Evolutionary conservation across 148 eudicot species (phyloP), one percentile per base, ranked within the genome.

Genomic region (Rhododendron ovatum): DNA sequence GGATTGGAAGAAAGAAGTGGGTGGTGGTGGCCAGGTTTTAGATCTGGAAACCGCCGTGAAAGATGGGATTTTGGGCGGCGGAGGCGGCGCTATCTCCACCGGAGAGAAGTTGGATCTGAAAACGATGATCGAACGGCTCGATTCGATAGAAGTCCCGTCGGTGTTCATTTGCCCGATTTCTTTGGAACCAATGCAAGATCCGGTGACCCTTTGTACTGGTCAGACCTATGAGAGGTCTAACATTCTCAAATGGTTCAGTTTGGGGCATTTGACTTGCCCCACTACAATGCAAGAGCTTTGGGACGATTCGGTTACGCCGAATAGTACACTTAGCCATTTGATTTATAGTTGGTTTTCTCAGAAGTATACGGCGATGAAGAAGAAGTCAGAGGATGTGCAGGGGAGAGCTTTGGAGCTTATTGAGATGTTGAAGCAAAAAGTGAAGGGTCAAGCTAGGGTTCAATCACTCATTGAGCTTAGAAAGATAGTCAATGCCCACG

Each of bases 111-210:
- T 94, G 63, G 96, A 93, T 94, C 96, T 96, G 87, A 96, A 93
- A 88, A 96, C 92, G 85, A 94, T 96, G 98, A 92, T 96, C 1
- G 93, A 89, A 35, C 96, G 89, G 86, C 94, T 96, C 0, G 92
- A 92, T 75, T 85, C 90, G 48, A 77, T 91, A 10, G 96, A 94
- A 7, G 92, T 94, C 6, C 98, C 98, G 5, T 84, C 90, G 2
- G 96, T 96, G 0, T 95, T 95, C 88, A 92, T 95, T 18, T 96
- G 98, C 86, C 98, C 98, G 6, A 96, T 96, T 86, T 96, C 98
- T 10, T 85, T 96, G 22, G 98, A 96, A 35, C 94, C 98, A 71
- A 96, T 96, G 98, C 96, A 92, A 90, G 98, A 96, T 90, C 98
- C 98, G 11, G 98, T 96, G 14, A 96, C 98, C 17, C 95, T 96